Evolutionary conservation across 2,329 filamentous ascomycete genomes (phyloP).

Genomic region (Plenodomus lindquistii): DNA sequence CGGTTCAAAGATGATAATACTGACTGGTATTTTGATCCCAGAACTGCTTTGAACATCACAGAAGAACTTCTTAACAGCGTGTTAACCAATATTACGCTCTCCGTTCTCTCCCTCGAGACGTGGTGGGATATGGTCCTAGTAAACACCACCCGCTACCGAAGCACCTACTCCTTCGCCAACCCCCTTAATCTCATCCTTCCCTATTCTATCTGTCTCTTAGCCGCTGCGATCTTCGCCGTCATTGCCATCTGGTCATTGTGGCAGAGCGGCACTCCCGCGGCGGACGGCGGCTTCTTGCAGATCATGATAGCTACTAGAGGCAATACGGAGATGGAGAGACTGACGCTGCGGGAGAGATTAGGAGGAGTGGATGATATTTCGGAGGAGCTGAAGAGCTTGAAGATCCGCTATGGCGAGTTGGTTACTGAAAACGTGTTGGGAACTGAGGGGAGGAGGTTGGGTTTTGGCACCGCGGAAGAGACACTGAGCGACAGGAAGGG

Average conservation of each 20-base stretch:
- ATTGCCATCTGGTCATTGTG: slow-evolving; percentile 7
- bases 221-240: background rate
- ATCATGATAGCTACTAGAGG: slow-evolving; percentile 14
- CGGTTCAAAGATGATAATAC: too few relatives aligned
- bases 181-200: slow-evolving; percentile 8
- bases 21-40: too few relatives aligned
- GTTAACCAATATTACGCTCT: slow-evolving; percentile 13
- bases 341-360: background rate
- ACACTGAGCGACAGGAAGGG: too few relatives aligned
- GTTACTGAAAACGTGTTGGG: background rate
- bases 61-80: slow-evolving; percentile 8
- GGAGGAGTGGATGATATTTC: background rate
- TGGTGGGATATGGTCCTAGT: slow-evolving; percentile 1
- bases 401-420: slow-evolving; percentile 9
- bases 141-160: slow-evolving; percentile 6
- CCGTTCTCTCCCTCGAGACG: slow-evolving; percentile 6
- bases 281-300: slow-evolving; percentile 16
- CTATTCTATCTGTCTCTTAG: slow-evolving; percentile 5
- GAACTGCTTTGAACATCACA: slow-evolving; percentile 1
- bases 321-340: slow-evolving; percentile 7
- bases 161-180: slow-evolving; percentile 6
- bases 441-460: slow-evolving; percentile 4
- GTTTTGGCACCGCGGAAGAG: background rate
- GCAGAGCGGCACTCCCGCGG: slow-evolving; percentile 4
- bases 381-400: slow-evolving; percentile 2